Base-by-base conservation (phyloP, 2,329 filamentous ascomycete genomes). In the Cladophialophora exuberans region DNA sequence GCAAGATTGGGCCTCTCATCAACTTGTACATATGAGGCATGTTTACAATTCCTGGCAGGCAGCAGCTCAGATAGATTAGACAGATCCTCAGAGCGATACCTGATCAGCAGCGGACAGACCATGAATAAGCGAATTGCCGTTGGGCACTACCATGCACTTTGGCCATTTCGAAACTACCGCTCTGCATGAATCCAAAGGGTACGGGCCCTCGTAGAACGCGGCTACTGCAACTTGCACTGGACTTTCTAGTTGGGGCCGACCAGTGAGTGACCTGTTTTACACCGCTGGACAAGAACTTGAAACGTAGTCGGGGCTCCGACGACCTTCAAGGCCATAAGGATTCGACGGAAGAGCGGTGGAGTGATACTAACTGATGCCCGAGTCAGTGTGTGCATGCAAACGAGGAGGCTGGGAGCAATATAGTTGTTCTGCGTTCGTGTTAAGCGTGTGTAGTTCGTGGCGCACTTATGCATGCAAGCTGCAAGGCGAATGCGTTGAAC, bases 191-290 rank as follows among this genome's bases (percentile, higher is more conserved):
- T 30, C 41, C 33, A 41, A 36, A 28, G 33, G 31, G 26, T 6
- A 39, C 17, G 15, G 9, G 13, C 4, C 25, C n/a, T 41, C 20
- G 30, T 39, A 7, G 22, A 22, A 54, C 54, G 52, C 47, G 38
- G 42, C 49, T 56, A 35, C 26, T 45, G 31, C 45, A 38, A 46
- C 41, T 26, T 52, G 36, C 41, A 41, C 18, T 49, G 49, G n/a
- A n/a, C 43, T 20, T 20, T 56, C 56, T 54, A 48, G 30, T 42
- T 39, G 44, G 22, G 36, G 43, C 33, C 31, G 55, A 28, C 58
- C 61, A 57, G 47, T 58, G 20, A 31, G n/a, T 35, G 49, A 48
- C 53, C 58, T 53, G 47, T 59, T 56, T 61, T 49, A 46, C 44
- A 46, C 17, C 31, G 22, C 31, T 25, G 13, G 17, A 20, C 31